Base-by-base conservation (phyloP, 139 green algal genomes). In the Coelastrella sp. region DNA sequence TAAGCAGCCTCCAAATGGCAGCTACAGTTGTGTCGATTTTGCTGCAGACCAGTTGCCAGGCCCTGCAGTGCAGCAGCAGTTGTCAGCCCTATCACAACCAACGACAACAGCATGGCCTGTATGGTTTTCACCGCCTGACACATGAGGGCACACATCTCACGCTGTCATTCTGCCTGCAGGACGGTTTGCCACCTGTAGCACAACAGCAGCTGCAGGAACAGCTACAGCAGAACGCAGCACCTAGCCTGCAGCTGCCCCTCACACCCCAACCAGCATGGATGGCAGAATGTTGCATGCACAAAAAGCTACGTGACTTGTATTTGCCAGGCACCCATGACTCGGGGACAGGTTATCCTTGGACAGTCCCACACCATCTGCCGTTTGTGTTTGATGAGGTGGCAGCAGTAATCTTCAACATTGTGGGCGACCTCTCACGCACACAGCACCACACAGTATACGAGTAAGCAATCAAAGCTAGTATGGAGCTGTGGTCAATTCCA, bases 301-400 rank as follows among this genome's bases (percentile, higher is more conserved):
- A 83, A 66, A 60, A 56, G 71, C 57, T 89, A 73, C 57, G 23
- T 5, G 47, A 89, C 56, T 17, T 89, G 17, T 74, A 83, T 59
- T 7, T 89, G 73, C 85, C 85, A 47, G 85, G 85, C 73, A 89
- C 73, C 16, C 85, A 89, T 82, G 85, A 89, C 85, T 82, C 85
- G 7, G 85, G 85, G 57, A 89, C 85, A 5, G 78, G 78, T 56
- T 76, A 89, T 57, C 57, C 17, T 17, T 89, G 85, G 85, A 83
- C 85, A 3, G 6, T 83, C 6, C 85, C 85, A 16, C 4, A 3
- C 2, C 83, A 89, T 16, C 57, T 89, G 73, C 85, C 85, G 8
- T 11, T 89, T 47, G 58, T 89, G 58, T 4, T 89, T 59, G 85
- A 89, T 23, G 85, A 83, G 58, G 17, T 89, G 5, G 73, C 73